phyloP scores from a whole-genome alignment of 495 filamentous ascomycete genomes.

The Hypoxylon intermedium region DNA sequence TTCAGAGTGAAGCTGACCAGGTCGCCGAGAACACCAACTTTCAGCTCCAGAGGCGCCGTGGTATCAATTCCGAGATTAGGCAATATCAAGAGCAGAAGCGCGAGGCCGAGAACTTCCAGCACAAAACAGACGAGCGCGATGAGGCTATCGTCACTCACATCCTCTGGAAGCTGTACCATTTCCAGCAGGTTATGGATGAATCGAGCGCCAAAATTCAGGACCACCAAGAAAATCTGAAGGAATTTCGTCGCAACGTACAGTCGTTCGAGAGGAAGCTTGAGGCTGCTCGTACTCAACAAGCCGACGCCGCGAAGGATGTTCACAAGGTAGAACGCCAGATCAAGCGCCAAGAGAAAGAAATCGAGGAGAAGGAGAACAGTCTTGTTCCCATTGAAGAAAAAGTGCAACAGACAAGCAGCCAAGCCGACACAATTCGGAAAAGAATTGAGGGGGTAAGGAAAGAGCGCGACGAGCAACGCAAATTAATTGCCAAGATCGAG shows the following conservation, averaged over 20 bases:
- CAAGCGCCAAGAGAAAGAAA: slow-evolving; percentile 83
- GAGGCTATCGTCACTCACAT: slow-evolving; percentile 93
- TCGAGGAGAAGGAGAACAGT: slow-evolving; percentile 83
- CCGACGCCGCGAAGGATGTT: slow-evolving; percentile 78
- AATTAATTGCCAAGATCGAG: slow-evolving; percentile 70
- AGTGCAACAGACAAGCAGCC: slow-evolving; percentile 77
- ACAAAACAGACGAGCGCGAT: slow-evolving; percentile 87
- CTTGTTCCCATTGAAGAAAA: slow-evolving; percentile 93
- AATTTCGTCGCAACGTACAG: slow-evolving; percentile 85
- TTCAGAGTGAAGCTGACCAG: slow-evolving; percentile 84
- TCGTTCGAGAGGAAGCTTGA: slow-evolving; percentile 84
- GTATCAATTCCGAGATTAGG: slow-evolving; percentile 97
- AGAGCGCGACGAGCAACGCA: slow-evolving; percentile 73
- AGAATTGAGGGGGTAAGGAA: slow-evolving; percentile 74
- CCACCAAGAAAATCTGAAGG: slow-evolving; percentile 95
- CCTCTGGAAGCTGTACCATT: slow-evolving; percentile 96
- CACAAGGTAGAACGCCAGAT: slow-evolving; percentile 82
- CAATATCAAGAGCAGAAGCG: slow-evolving; percentile 97
- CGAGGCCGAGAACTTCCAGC: slow-evolving; percentile 89
- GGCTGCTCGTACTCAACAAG: slow-evolving; percentile 84
- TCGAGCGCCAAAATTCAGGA: slow-evolving; percentile 90
- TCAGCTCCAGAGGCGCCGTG: slow-evolving; percentile 84
- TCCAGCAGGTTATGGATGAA: slow-evolving; percentile 89
- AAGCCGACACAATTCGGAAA: slow-evolving; percentile 68
- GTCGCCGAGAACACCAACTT: slow-evolving; percentile 86